Evolutionary conservation across 1,284 basidiomycete genomes (phyloP), one percentile per base, ranked within the genome.

Genomic region (Athelia psychrophila): DNA sequence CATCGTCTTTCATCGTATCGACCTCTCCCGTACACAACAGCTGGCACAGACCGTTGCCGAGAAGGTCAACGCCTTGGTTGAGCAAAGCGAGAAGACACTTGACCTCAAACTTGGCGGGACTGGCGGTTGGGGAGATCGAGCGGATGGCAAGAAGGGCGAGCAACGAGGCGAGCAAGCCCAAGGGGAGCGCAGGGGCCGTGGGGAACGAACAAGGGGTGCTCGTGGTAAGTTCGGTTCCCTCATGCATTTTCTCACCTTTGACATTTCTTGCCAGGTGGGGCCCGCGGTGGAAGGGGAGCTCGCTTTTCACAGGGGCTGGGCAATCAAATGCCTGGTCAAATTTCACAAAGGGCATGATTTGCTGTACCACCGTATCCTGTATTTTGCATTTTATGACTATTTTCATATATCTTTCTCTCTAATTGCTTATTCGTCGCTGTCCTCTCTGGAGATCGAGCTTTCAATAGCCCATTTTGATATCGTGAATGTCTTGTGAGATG

Each of bases 1-100:
- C 44, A 78, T 97, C 48, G 86, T 95, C 47, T 93, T 98, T 78
- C 91, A 96, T 68, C 86, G 91, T 50, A 83, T 93, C 50, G 94
- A 98, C 63, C 80, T 94, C 44, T 84, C 91, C 27, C 88, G 93
- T 51, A 79, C 91, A n/a, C 96, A 99, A 70, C 87, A 94, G 64
- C 76, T 97, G 5, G 90, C 93, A 3, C 86, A 91, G 63, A 83
- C 85, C 52, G 80, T 99, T 47, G 90, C 96, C 3, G 95, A 98
- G 64, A 92, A 93, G 71, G 84, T 95, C 23, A 86, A 82, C 44
- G 75, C 80, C 32, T 79, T 98, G 81, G 86, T 96, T n/a, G 96
- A 98, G 66, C 88, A 92, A 66, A 98, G 95, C 68, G 95, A 98
- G 73, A 96, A 98, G 76, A 76, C 84, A n/a, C 75, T 98, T 49